Evolutionary conservation across 1,284 basidiomycete genomes (phyloP).

Genomic region (Termitomyces sp.): DNA sequence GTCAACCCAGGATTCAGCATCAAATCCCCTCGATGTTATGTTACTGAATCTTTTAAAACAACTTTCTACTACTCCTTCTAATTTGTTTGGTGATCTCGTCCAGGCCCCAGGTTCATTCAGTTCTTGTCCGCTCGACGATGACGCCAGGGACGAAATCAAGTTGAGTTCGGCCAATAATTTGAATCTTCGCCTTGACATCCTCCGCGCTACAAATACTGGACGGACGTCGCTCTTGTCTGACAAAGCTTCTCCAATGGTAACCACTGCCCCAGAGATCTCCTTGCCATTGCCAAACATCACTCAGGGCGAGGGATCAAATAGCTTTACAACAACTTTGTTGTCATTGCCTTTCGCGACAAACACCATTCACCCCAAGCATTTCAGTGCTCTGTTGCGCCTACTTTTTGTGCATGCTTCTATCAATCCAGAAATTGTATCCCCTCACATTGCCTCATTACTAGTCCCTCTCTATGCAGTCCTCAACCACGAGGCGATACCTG

Average conservation of each 20-base stretch:
- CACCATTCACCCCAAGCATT: conserved; percentile 52
- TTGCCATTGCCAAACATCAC: conserved; percentile 17
- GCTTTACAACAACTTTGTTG: conserved; percentile 37
- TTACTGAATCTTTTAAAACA: conserved; percentile 51
- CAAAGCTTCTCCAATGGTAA: conserved; percentile 28
- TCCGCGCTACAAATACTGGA: conserved; percentile 30
- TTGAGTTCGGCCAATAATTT: conserved; percentile 48
- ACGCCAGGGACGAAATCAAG: conserved; percentile 40
- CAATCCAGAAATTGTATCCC: conserved; percentile 66
- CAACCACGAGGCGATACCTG: conserved; percentile 53
- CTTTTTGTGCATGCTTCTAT: conserved; percentile 68
- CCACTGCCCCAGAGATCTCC: conserved; percentile 25
- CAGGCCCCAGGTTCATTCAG: conserved; percentile 43
- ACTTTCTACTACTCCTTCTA: conserved; percentile 49
- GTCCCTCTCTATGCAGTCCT: conserved; percentile 65
- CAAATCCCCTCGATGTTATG: conserved; percentile 40
- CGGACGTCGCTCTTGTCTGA: conserved; percentile 22
- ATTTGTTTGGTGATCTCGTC: conserved; percentile 46
- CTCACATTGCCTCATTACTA: conserved; percentile 61
- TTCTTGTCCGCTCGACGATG: conserved; percentile 52
- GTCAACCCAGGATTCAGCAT: conserved; percentile 40
- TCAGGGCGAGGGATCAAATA: conserved; percentile 16
- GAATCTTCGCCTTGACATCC: conserved; percentile 45
- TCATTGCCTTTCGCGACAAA: conserved; percentile 41
- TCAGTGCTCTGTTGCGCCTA: conserved; percentile 63